Conservation (phyloP, 306 rosid genomes). For the Glycine soja region DNA sequence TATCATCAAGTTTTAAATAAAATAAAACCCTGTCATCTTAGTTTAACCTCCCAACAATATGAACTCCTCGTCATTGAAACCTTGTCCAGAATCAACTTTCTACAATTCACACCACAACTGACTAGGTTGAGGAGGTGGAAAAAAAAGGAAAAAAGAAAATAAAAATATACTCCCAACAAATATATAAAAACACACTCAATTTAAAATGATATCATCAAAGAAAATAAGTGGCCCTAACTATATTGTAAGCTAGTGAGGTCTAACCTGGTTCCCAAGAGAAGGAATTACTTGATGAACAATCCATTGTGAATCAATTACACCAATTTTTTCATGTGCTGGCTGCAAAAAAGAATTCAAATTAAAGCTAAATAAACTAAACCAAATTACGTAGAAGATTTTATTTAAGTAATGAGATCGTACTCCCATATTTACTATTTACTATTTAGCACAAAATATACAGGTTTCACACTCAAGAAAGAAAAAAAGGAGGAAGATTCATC, state of each 20-base stretch:
- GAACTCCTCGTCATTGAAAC: constrained; percentile 20
- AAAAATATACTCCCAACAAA: constrained; percentile 24
- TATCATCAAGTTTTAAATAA: neutral
- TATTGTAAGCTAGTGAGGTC: constrained; percentile 43
- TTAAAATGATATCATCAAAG: constrained; percentile 19
- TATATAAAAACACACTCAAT: constrained; percentile 29
- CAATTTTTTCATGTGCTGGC: constrained; percentile 97
- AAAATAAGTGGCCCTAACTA: constrained; percentile 25
- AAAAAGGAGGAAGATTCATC: neutral
- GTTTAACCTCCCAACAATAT: neutral
- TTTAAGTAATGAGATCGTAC: constrained; percentile 11
- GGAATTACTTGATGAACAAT: constrained; percentile 95
- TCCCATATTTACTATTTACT: neutral
- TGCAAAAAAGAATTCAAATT: constrained; percentile 41
- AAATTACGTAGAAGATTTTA: constrained; percentile 26
- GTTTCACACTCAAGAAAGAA: constrained; percentile 3
- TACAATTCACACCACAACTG: neutral
- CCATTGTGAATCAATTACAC: constrained; percentile 99
- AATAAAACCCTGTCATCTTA: too few relatives aligned
- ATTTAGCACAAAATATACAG: constrained; percentile 31
- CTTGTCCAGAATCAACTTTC: constrained; percentile 24
- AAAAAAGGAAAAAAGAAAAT: neutral
- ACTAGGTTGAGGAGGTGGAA: neutral
- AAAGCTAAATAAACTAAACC: constrained; percentile 28
- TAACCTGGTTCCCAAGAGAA: constrained; percentile 89